Conservation (phyloP, 352 stramenopile genomes). For the Pythium aristosporum region DNA sequence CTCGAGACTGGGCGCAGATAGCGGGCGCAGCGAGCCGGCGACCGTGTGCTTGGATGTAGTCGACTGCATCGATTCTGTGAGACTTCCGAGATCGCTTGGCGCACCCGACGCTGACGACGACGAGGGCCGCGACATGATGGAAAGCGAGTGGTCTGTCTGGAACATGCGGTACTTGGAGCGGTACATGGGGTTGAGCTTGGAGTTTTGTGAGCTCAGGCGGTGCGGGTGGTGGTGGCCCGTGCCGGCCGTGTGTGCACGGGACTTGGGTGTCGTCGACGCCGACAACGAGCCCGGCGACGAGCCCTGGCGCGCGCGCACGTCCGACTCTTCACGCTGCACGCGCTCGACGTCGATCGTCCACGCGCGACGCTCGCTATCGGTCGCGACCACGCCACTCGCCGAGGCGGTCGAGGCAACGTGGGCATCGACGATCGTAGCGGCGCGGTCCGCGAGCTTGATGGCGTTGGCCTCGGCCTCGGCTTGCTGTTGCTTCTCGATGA, state of each 20-base stretch:
- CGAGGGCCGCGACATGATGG: constrained; percentile 9
- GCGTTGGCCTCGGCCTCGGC: constrained; percentile 11
- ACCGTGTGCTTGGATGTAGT: constrained; percentile 7
- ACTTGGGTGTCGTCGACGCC: background rate
- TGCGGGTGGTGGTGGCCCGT: constrained; percentile 25
- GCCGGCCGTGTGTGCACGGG: constrained; percentile 2
- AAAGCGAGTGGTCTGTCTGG: constrained; percentile 41
- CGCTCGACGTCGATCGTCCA: constrained; percentile 43
- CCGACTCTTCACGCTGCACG: constrained; percentile 3
- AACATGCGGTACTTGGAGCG: constrained; percentile 76
- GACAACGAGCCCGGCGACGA: constrained; percentile 13
- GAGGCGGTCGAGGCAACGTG: background rate
- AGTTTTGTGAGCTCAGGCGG: constrained; percentile 37
- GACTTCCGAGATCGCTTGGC: constrained; percentile 3
- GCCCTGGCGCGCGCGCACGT: constrained; percentile 20
- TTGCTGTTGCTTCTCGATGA: constrained; percentile 18
- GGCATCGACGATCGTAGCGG: constrained; percentile 21
- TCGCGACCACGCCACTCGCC: background rate
- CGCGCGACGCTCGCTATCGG: constrained; percentile 23
- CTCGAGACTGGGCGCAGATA: constrained; percentile 6
- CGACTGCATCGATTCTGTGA: constrained; percentile 3
- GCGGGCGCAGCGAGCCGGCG: constrained; percentile 11
- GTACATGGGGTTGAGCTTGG: constrained; percentile 52
- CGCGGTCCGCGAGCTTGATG: constrained; percentile 13
- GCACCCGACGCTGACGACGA: constrained; percentile 2